Evolutionary conservation across 345 rosid species (phyloP).

Genomic region (Stellera chamaejasme): DNA sequence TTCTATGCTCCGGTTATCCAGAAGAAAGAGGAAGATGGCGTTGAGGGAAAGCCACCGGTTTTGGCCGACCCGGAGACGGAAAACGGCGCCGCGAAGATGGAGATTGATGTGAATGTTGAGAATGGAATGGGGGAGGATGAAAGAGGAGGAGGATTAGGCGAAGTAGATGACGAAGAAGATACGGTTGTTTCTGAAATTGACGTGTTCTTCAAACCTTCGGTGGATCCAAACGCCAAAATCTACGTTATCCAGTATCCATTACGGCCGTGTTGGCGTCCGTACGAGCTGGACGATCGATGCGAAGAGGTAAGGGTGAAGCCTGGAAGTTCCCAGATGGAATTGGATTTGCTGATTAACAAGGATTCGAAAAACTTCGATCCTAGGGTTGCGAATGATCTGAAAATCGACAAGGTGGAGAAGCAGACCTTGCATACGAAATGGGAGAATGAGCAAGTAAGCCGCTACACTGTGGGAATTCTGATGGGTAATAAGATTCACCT

Average conservation of each 20-base stretch:
- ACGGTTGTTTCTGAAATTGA: constrained; percentile 82
- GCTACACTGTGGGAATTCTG: constrained; percentile 72
- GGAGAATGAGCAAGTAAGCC: constrained; percentile 32
- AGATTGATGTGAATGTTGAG: constrained; percentile 30
- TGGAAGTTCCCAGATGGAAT: constrained; percentile 39
- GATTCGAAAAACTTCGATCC: constrained; percentile 46
- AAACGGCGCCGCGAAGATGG: constrained; percentile 43
- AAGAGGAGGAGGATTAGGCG: constrained; percentile 21
- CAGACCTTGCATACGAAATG: constrained; percentile 59
- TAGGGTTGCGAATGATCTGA: constrained; percentile 21
- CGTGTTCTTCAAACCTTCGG: constrained; percentile 58
- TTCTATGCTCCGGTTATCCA: constrained; percentile 5
- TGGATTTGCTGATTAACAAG: constrained; percentile 59
- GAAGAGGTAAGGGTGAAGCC: constrained; percentile 86
- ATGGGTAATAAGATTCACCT: constrained; percentile 66
- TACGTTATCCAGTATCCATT: constrained; percentile 82
- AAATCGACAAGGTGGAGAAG: constrained; percentile 58
- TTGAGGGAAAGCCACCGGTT: constrained; percentile 18
- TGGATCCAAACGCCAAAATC: constrained; percentile 46
- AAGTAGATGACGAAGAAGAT: constrained; percentile 35
- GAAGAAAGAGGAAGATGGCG: constrained; percentile 28
- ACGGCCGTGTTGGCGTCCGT: constrained; percentile 85
- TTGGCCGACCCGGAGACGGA: constrained; percentile 16
- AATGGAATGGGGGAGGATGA: constrained; percentile 20
- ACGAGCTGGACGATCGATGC: constrained; percentile 76